These are phyloP conservation scores for Saccharomyces pastorianus DNA, from an alignment of 1,139 yeast genomes.

Conservation along the genomic window DNA sequence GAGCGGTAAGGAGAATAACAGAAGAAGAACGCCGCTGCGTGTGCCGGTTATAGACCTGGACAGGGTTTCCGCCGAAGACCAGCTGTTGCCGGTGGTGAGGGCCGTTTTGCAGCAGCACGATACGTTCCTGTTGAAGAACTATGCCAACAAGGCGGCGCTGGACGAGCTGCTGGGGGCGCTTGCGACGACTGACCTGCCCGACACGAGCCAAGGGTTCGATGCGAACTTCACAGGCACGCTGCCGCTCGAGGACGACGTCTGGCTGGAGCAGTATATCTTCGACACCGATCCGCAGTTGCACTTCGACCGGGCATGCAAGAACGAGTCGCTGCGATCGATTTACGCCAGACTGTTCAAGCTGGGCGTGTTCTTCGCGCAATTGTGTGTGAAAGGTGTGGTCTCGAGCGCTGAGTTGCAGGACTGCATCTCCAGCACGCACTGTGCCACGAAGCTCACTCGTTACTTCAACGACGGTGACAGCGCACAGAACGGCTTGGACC, in stretches of 20 bases:
- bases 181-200: conserved; percentile 8
- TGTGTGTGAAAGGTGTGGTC: conserved; percentile 17
- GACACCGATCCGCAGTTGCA: conserved; percentile 14
- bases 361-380: conserved; percentile 17
- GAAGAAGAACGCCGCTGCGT: neutral
- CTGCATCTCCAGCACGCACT: conserved; percentile 6
- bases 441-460: conserved; percentile 17
- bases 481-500: conserved; percentile 2
- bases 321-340: conserved; percentile 11
- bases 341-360: conserved; percentile 19
- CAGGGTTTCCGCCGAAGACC: conserved; percentile 16
- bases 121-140: conserved; percentile 26
- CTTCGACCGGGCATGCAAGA: conserved; percentile 12
- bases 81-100: conserved; percentile 20
- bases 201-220: conserved; percentile 19
- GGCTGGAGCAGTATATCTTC: conserved; percentile 25
- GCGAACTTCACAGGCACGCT: conserved; percentile 24
- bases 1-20: neutral
- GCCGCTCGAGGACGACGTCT: conserved; percentile 10
- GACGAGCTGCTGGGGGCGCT: conserved; percentile 10
- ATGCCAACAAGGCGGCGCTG: conserved; percentile 21
- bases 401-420: conserved; percentile 1
- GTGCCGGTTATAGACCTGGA: conserved; percentile 25
- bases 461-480: conserved; percentile 10
- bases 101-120: conserved; percentile 18